Evolutionary conservation across 306 rosid species (phyloP).

Genomic region (Acacia acuminata): DNA sequence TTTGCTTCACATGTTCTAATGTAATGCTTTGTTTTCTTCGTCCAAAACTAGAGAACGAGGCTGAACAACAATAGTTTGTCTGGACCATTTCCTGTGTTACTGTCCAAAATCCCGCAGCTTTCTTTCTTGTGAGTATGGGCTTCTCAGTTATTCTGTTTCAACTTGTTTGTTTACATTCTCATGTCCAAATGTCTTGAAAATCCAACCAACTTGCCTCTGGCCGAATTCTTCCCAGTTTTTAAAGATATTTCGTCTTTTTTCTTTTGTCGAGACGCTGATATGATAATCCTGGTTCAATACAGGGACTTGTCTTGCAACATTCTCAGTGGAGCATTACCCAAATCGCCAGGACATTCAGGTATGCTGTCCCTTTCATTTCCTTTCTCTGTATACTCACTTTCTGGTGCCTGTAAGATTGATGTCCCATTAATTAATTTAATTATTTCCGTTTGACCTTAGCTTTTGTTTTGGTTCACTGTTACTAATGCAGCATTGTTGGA

Average conservation of each 20-base stretch:
- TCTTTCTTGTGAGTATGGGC: conserved; percentile 93
- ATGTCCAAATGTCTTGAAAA: conserved; percentile 36
- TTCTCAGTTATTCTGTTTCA: conserved; percentile 9
- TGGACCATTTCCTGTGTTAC: conserved; percentile 79
- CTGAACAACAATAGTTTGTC: conserved; percentile 92
- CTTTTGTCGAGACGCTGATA: conserved; percentile 21
- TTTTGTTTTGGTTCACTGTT: conserved; percentile 38
- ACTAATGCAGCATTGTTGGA: conserved; percentile 55
- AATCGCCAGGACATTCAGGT: conserved; percentile 92
- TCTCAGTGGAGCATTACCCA: conserved; percentile 92
- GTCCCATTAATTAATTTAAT: conserved; percentile 7
- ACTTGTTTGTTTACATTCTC: conserved; percentile 28
- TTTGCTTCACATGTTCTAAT: conserved; percentile 5
- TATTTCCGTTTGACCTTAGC: conserved; percentile 26
- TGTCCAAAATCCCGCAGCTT: conserved; percentile 78
- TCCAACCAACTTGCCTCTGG: conserved; percentile 32
- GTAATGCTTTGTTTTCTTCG: conserved; percentile 36
- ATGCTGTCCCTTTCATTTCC: conserved; percentile 28
- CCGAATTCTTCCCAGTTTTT: conserved; percentile 27
- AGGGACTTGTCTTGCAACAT: conserved; percentile 97
- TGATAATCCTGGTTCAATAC: conserved; percentile 32
- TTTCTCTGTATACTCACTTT: background rate
- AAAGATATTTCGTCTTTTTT: conserved; percentile 13
- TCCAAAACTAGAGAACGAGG: conserved; percentile 67
- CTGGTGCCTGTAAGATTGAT: conserved; percentile 3